phyloP scores from a whole-genome alignment of 495 filamentous ascomycete species.

The Glarea lozoyensis region DNA sequence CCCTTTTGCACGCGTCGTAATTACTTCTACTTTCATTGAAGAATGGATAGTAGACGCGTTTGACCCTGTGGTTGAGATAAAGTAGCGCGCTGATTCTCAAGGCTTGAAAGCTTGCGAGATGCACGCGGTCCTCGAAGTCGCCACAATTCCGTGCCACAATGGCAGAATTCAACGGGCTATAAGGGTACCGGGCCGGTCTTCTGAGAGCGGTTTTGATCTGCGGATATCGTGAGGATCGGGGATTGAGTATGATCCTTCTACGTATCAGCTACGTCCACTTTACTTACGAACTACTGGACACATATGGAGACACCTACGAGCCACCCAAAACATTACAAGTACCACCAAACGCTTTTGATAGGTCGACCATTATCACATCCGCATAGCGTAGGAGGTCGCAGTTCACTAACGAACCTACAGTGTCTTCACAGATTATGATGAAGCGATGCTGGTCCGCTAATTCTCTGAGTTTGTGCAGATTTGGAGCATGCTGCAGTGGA shows the following conservation, averaged over 20 bases:
- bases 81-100: background rate
- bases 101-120: background rate
- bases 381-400: slow-evolving; percentile 28
- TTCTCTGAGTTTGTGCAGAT: slow-evolving; percentile 30
- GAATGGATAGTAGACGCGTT: background rate
- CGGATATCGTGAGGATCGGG: no score
- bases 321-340: slow-evolving; percentile 25
- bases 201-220: no score
- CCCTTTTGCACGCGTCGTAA: slow-evolving; percentile 66
- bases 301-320: no score
- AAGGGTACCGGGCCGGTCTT: no score
- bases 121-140: background rate
- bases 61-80: background rate
- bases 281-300: no score
- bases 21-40: slow-evolving; percentile 73
- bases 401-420: slow-evolving; percentile 39
- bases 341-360: slow-evolving; percentile 25
- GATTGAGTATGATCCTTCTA: no score
- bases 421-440: slow-evolving; percentile 40
- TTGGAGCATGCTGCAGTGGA: slow-evolving; percentile 31
- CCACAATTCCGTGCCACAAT: slow-evolving; percentile 66
- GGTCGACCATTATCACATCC: slow-evolving; percentile 23
- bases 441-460: slow-evolving; percentile 36
- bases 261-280: no score
- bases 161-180: slow-evolving; percentile 82